A percentile compares a stretch with the other conserved stretches of the same genome.
Evolutionary conservation across 108 stramenopile species (phyloP).

Genomic region (Nitzschia inconspicua): DNA sequence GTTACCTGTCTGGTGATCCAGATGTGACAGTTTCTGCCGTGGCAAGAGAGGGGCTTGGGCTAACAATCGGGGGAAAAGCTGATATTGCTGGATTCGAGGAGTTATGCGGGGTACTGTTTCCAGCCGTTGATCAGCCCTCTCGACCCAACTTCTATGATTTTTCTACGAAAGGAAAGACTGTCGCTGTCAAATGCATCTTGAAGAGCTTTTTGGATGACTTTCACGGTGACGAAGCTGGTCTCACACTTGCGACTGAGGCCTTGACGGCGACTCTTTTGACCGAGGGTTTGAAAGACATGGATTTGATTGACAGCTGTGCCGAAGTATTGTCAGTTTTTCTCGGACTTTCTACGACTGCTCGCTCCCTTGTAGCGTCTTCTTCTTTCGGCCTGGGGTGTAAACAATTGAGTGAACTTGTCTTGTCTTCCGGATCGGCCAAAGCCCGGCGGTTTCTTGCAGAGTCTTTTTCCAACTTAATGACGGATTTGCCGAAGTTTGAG

Average conservation of each 20-base stretch:
- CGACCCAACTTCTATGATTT: slow-evolving; percentile 55
- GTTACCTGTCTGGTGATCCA: slow-evolving; percentile 73
- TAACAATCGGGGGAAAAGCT: slow-evolving; percentile 11
- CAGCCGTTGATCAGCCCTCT: slow-evolving; percentile 4
- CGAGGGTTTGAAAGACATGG: slow-evolving; percentile 11
- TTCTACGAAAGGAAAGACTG: slow-evolving; percentile 49
- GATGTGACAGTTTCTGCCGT: slow-evolving; percentile 69
- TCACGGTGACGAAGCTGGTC: slow-evolving; percentile 53
- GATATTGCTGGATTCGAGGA: slow-evolving; percentile 47
- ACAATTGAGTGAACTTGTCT: slow-evolving; percentile 26
- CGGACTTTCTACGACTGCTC: slow-evolving; percentile 45
- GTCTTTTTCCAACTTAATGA: slow-evolving; percentile 34
- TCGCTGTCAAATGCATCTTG: slow-evolving; percentile 59
- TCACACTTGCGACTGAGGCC: slow-evolving; percentile 32
- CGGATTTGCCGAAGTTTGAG: slow-evolving; percentile 26
- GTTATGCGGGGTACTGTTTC: slow-evolving; percentile 37
- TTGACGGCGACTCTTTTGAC: slow-evolving; percentile 40
- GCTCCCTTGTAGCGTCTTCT: slow-evolving; percentile 18
- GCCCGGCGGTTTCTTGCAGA: slow-evolving; percentile 59
- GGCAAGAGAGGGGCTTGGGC: slow-evolving; percentile 59
- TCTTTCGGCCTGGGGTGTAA: slow-evolving; percentile 23
- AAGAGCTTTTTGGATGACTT: slow-evolving; percentile 61
- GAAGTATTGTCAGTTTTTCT: slow-evolving; percentile 42
- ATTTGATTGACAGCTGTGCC: slow-evolving; percentile 61
- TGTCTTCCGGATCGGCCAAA: slow-evolving; percentile 50